Conservation (phyloP, 2,329 filamentous ascomycete species). For the Hirsutella minnesotensis region DNA sequence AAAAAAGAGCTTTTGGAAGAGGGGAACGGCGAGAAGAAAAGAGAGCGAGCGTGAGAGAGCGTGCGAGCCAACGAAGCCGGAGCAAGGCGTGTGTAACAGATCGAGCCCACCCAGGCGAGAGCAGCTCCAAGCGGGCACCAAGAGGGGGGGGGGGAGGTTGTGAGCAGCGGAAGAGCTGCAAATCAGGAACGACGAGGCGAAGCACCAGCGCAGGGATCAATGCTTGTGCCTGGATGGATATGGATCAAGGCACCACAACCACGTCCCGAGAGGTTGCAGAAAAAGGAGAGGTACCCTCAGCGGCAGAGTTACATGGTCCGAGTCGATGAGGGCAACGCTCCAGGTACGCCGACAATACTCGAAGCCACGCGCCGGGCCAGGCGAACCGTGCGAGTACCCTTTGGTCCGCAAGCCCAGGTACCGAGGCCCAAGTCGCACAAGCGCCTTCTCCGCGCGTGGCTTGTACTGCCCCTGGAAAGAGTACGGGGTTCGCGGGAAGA, state of each 20-base stretch:
- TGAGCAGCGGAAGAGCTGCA: background rate
- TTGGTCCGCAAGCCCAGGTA: no score
- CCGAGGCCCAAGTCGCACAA: no score
- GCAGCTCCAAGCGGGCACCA: background rate
- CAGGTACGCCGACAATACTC: no score
- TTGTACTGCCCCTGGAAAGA: no score
- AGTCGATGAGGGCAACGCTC: no score
- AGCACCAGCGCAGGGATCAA: slow-evolving; percentile 2
- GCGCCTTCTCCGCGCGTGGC: no score
- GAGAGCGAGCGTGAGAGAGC: no score
- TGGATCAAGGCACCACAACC: background rate
- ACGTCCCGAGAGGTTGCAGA: slow-evolving; percentile 1
- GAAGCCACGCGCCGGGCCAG: no score
- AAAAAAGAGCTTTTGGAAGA: background rate
- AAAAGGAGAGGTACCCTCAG: no score
- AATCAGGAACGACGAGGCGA: slow-evolving; percentile 1
- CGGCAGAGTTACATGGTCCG: no score
- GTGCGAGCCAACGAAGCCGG: slow-evolving; percentile 1
- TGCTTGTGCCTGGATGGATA: slow-evolving; percentile 2
- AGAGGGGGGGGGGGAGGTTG: background rate
- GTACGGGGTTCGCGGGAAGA: no score
- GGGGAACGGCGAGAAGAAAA: slow-evolving; percentile 4
- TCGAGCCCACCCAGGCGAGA: background rate
- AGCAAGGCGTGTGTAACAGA: slow-evolving; percentile 4
- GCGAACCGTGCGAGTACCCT: no score